Evolutionary conservation across 2,329 filamentous ascomycete species (phyloP), one percentile per base, ranked within the genome.

Genomic region (Oidium heveae): DNA sequence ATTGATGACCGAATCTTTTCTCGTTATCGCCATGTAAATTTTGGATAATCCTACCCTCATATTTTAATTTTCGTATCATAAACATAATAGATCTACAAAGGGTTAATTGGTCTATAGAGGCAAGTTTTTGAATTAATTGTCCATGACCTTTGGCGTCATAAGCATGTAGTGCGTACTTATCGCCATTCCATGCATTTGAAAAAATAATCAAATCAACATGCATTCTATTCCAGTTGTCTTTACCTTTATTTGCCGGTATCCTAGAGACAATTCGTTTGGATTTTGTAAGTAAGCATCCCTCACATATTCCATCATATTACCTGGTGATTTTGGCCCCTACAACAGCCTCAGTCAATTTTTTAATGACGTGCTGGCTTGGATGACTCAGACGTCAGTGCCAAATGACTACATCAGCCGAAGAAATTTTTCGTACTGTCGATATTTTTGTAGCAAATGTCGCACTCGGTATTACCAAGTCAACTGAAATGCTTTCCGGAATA

Each of bases 121-220:
- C 12, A 20, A 52, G 49, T 22, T 24, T 52, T 12, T 52, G 28
- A 52, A 52, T n/a, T 8, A 52, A 20, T 18, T 52, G 1, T 7
- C 49, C 49, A 34, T 52, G 49, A 34, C 49, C 49, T 36, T 52
- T 52, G 15, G 49, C 15, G 13, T 52, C 49, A 34, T 52, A 52
- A n/a, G 33, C 33, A 36, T 52, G 49, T 34, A 52, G 22, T 6
- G 24, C 24, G 7, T 52, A 52, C 13, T 10, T 52, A 9, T 52
- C 49, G 8, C 24, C 1, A 36, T 52, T 52, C 33, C 49, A 52
- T 34, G 49, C 49, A 13, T 52, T 36, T 20, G 49, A 36, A 36
- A 52, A 52, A n/a, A 52, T 18, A 4, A 52, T 34, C 36, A 52
- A 10, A 18, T 52, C 49, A 18, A 52, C 49, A 52, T 52, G 49